Evolutionary conservation across 768 basidiomycete genomes (phyloP).

Genomic region (Hericium erinaceus): DNA sequence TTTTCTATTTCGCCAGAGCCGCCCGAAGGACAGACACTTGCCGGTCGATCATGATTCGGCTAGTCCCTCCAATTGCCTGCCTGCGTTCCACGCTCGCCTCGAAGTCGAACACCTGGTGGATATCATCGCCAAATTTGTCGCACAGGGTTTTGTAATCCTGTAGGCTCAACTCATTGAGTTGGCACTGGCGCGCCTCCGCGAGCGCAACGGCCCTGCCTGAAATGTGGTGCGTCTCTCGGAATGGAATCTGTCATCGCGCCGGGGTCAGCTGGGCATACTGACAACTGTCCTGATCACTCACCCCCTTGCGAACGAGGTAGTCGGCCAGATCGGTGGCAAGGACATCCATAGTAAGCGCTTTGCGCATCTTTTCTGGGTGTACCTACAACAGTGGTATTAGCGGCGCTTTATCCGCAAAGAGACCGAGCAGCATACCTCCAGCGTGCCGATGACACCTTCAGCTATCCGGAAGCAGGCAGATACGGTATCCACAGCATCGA

Average conservation of each 20-base stretch:
- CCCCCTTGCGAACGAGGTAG: constrained; percentile 97
- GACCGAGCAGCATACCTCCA: constrained; percentile 47
- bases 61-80: constrained; percentile 88
- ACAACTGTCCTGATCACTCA: constrained; percentile 30
- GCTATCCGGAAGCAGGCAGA: constrained; percentile 85
- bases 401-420: neutral
- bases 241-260: constrained; percentile 62
- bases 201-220: constrained; percentile 94
- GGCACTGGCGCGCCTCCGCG: constrained; percentile 74
- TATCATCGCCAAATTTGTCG: constrained; percentile 72
- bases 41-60: constrained; percentile 71
- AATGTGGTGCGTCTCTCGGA: constrained; percentile 97
- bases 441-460: constrained; percentile 87
- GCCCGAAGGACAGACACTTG: constrained; percentile 74
- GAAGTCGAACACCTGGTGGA: constrained; percentile 84
- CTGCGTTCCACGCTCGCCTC: constrained; percentile 91
- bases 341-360: constrained; percentile 92
- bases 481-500: constrained; percentile 86
- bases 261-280: too few species aligned
- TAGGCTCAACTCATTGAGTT: constrained; percentile 72
- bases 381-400: constrained; percentile 40
- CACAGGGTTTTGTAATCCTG: constrained; percentile 72
- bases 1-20: constrained; percentile 32
- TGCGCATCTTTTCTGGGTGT: constrained; percentile 81
- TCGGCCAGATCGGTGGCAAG: constrained; percentile 98